Percentiles rank a stretch among this genome's conserved stretches.
Evolutionary conservation across 2,329 filamentous ascomycete genomes (phyloP).

Genomic region (Colletotrichum destructivum): DNA sequence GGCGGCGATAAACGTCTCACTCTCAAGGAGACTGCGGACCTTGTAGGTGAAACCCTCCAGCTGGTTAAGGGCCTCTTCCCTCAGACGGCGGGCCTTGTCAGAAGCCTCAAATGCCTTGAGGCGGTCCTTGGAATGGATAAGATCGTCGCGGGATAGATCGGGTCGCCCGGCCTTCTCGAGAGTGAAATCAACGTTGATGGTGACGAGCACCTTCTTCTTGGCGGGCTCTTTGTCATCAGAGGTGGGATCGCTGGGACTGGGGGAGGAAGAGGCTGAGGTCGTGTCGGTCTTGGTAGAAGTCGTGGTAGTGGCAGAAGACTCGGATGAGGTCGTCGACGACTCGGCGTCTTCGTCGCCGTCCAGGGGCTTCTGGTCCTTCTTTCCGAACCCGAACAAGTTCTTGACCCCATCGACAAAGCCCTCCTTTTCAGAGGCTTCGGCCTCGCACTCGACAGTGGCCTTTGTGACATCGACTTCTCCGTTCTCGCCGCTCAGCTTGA

Average conservation of each 20-base stretch:
- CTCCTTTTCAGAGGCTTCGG: conserved; percentile 80
- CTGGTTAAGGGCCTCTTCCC: conserved; percentile 91
- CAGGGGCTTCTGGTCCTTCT: conserved; percentile 86
- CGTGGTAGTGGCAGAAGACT: conserved; percentile 60
- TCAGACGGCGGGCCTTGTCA: conserved; percentile 80
- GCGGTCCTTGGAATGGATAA: conserved; percentile 74
- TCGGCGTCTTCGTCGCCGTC: conserved; percentile 68
- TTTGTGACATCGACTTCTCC: conserved; percentile 85
- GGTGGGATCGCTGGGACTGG: conserved; percentile 64
- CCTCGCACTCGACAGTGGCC: conserved; percentile 88
- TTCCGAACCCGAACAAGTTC: conserved; percentile 94
- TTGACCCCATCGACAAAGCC: conserved; percentile 94
- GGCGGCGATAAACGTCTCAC: conserved; percentile 79
- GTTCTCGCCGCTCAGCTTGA: conserved; percentile 80
- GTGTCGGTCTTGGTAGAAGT: conserved; percentile 45
- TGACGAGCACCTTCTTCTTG: conserved; percentile 73
- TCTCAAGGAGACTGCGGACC: conserved; percentile 85
- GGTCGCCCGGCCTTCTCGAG: conserved; percentile 67
- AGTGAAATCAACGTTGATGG: conserved; percentile 66
- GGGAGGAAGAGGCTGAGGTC: conserved; percentile 50
- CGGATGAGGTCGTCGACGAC: conserved; percentile 55
- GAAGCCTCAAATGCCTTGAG: conserved; percentile 89
- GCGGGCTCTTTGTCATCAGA: conserved; percentile 65
- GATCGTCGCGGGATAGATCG: conserved; percentile 63
- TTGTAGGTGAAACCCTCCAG: conserved; percentile 96